Evolutionary conservation across 2,329 filamentous ascomycete species (phyloP).

Genomic region (Colletotrichum higginsianum): DNA sequence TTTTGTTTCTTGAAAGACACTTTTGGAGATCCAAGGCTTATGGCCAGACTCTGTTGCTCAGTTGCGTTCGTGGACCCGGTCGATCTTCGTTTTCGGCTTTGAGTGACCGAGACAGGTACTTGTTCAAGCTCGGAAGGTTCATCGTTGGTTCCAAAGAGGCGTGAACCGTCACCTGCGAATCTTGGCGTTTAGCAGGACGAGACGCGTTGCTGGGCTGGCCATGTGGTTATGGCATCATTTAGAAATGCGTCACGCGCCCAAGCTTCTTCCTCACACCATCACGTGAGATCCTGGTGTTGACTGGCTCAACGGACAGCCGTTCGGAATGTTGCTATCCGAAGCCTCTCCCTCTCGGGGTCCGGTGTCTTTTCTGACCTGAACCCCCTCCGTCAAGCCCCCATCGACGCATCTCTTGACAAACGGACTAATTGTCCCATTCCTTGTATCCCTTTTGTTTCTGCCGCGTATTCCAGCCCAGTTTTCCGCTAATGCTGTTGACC

Average conservation of each 20-base stretch:
- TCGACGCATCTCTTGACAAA: neutral
- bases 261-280: neutral
- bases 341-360: slow-evolving; percentile 8
- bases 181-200: slow-evolving; percentile 18
- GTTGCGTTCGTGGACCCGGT: neutral
- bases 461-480: slow-evolving; percentile 85
- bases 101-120: slow-evolving; percentile 1
- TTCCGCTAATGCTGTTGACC: slow-evolving; percentile 85
- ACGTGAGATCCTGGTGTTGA: slow-evolving; percentile 6
- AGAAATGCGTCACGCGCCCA: slow-evolving; percentile 18
- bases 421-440: slow-evolving; percentile 58
- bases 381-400: no score
- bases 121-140: slow-evolving; percentile 8
- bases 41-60: neutral
- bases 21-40: neutral
- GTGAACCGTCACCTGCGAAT: neutral
- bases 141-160: neutral
- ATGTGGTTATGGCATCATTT: slow-evolving; percentile 22
- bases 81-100: slow-evolving; percentile 12
- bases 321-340: slow-evolving; percentile 23
- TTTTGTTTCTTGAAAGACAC: neutral
- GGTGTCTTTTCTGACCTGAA: neutral
- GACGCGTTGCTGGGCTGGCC: neutral
- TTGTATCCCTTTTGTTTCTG: slow-evolving; percentile 79
- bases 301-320: slow-evolving; percentile 3